Evolutionary conservation across 2,329 filamentous ascomycete genomes (phyloP), one percentile per base, ranked within the genome.

Genomic region (Neospermospora avenae): DNA sequence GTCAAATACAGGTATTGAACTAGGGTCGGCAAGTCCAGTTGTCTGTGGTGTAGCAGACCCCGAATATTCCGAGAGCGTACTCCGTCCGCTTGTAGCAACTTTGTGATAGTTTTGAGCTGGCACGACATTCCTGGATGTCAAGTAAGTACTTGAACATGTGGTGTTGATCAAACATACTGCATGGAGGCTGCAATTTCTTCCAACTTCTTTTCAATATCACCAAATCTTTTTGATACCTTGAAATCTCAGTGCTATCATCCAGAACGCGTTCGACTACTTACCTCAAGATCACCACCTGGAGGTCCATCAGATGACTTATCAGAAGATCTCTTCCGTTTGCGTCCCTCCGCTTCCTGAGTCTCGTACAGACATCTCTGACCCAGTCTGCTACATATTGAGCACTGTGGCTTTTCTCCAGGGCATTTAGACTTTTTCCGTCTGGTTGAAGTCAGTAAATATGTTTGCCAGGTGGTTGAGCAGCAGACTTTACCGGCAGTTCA

Each of bases 371-470:
- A 65, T 3, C 5, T 34, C 44, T 65, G 63, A 8, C 58, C 58
- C 13, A 65, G 34, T 5, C 61, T 24, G 18, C 35, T 59, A 34
- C 63, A 65, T 22, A 57, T 65, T 0, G 61, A 63, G 20, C 63
- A 65, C 14, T 60, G 55, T 25, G 63, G 63, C 25, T 60, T 61
- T 34, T 65, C 63, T 11, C 63, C 63, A 16, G 61, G 61, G 41
- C 63, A 65, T 60, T 61, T 63, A 7, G 63, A 65, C 25, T 65
- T 65, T 54, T 65, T 65, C 20, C 63, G 63, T 24, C 63, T 65
- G 37, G 18, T 34, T 31, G 20, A 22, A 7, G 24, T 59, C 24
- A 62, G 48, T 18, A 28, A 14, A 28, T 31, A 10, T 52, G 8
- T n/a, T 8, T 16, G 13, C n/a, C 10, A 6, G 20, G 39, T 35